These are phyloP conservation scores for slime mould (Dictyostelium discoideum) DNA, from an alignment of 78 protist genomes.

Conservation along the genomic window DNA sequence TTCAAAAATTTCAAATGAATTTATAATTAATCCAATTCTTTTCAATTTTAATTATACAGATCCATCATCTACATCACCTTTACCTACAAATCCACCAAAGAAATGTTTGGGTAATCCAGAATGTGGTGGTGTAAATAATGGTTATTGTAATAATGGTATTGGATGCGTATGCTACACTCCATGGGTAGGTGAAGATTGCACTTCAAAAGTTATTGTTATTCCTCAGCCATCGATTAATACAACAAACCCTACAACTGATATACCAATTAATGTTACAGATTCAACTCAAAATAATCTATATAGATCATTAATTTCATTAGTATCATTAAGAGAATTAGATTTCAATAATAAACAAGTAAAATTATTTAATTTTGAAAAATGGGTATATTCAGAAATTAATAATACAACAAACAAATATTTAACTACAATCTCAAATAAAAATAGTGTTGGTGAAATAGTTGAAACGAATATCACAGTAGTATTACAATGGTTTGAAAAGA, in stretches of 20 bases:
- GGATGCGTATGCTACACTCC: conserved; percentile 8
- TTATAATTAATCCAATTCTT: background rate
- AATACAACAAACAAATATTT: background rate
- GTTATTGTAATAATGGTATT: background rate
- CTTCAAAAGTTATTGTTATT: background rate
- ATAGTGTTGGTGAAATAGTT: background rate
- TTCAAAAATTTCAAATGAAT: background rate
- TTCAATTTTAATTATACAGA: background rate
- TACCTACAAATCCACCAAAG: conserved; percentile 5
- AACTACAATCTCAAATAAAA: background rate
- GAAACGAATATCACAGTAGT: conserved; percentile 1
- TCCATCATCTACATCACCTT: background rate
- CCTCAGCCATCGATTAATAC: background rate
- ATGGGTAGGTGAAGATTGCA: conserved; percentile 10
- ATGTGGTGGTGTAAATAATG: conserved; percentile 24
- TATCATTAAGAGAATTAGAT: conserved; percentile 33
- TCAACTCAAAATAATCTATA: background rate
- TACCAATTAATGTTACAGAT: background rate
- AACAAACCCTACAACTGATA: background rate
- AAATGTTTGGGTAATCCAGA: conserved; percentile 5
- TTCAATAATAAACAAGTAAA: background rate
- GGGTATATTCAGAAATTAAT: background rate
- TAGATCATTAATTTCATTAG: conserved; percentile 10
- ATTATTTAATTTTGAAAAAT: background rate
- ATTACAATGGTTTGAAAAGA: background rate